These are phyloP conservation scores for Zancudomyces culisetae DNA, from an alignment of 371 early-diverging fungal species.

Conservation along the genomic window DNA sequence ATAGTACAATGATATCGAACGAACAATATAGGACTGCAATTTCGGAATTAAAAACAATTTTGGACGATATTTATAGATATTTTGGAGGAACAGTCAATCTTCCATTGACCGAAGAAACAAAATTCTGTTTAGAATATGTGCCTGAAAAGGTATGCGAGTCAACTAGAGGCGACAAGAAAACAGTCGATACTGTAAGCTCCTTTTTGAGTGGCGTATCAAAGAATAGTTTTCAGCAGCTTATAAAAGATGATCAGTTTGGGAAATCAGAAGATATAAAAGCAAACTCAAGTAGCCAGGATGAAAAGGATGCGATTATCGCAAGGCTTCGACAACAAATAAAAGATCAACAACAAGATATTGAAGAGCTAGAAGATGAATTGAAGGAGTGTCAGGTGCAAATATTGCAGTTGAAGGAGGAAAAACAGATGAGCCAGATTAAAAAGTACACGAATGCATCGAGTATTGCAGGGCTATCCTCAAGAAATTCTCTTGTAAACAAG, in stretches of 20 bases:
- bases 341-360: conserved; percentile 3
- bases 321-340: background rate
- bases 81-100: background rate
- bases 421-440: background rate
- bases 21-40: background rate
- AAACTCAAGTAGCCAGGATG: background rate
- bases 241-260: background rate
- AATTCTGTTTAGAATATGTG: background rate
- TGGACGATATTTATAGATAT: conserved; percentile 1
- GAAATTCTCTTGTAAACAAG: too few relatives aligned
- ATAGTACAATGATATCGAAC: background rate
- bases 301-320: background rate
- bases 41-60: background rate
- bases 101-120: background rate
- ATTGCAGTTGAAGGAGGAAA: background rate
- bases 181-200: too few relatives aligned
- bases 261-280: background rate
- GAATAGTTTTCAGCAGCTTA: background rate
- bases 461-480: background rate
- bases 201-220: too few relatives aligned
- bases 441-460: conserved; percentile 1
- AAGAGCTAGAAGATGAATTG: conserved; percentile 1
- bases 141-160: too few relatives aligned
- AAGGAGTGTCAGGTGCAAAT: background rate
- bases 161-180: too few relatives aligned